These are phyloP conservation scores for Dipteronia sinensis DNA, from an alignment of 345 rosid genomes.

Conservation along the genomic window DNA sequence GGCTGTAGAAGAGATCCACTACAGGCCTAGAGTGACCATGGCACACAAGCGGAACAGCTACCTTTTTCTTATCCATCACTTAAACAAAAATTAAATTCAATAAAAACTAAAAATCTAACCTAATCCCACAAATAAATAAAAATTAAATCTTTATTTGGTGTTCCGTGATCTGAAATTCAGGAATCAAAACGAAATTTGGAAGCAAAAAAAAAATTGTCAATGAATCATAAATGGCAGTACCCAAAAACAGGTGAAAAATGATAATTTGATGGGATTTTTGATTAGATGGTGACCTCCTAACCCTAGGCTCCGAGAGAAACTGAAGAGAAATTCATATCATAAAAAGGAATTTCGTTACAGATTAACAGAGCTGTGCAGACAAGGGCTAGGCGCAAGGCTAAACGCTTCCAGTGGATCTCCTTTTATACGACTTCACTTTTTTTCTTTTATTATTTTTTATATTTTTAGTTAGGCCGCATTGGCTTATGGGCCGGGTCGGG, in stretches of 20 bases:
- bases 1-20: conserved; percentile 76
- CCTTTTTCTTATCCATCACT: conserved; percentile 51
- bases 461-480: background rate
- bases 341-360: background rate
- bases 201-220: background rate
- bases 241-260: conserved; percentile 21
- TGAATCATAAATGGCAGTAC: conserved; percentile 21
- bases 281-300: conserved; percentile 20
- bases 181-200: background rate
- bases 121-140: background rate
- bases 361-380: background rate
- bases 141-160: too few species aligned
- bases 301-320: conserved; percentile 19
- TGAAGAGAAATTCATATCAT: background rate
- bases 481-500: background rate
- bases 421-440: background rate
- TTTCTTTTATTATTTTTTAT: background rate
- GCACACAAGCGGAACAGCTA: conserved; percentile 73
- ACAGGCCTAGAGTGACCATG: conserved; percentile 91
- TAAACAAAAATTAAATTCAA: background rate
- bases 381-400: conserved; percentile 12
- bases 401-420: background rate
- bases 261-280: background rate
- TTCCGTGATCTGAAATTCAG: background rate
- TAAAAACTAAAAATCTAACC: background rate